Base-by-base conservation (phyloP, 495 filamentous ascomycete genomes). In the Penicillium verhagenii region DNA sequence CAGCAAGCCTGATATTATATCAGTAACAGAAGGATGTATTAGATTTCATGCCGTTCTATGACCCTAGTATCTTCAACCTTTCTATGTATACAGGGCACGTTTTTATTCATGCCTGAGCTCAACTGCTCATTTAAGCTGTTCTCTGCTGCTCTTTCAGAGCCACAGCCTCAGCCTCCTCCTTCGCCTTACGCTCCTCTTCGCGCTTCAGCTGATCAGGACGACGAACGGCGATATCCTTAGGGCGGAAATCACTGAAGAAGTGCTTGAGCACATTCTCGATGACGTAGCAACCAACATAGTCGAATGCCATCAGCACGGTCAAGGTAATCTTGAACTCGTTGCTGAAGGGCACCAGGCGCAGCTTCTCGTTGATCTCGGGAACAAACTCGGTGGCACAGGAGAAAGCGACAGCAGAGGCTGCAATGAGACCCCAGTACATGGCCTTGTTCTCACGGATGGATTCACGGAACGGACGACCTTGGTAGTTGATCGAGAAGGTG, bases 401-500 rank as follows among this genome's bases (percentile, higher is more conserved):
- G 72, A 99, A 97, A 7, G 94, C 94, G 42, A 97, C 87, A 21
- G 73, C 90, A 5, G 92, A 87, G 8, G 96, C 92, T 49, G 86
- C 87, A 6, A 97, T 73, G 46, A 99, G 86, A 52, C 94, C 95
- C 82, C 87, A 97, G 78, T 92, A 99, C 94, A 99, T 99, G 66
- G 91, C 91, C 62, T 83, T 85, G 76, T 99, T 99, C 77, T 97
- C 95, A 1, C 87, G 83, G 49, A 99, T 91, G 8, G 88, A 87
- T 72, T 99, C 94, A 52, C 94, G 88, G 86, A 99, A 99, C 3
- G 94, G 94, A 20, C 94, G 88, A 51, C 94, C 94, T 71, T 99
- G 94, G 76, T 99, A 99, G 79, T 99, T 99, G 81, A 97, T 94
- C 33, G 94, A 92, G 66, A 99, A 99, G 8, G 94, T 99, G 10